Conservation (phyloP, 148 eudicot genomes). For the Diospyros kaki region DNA sequence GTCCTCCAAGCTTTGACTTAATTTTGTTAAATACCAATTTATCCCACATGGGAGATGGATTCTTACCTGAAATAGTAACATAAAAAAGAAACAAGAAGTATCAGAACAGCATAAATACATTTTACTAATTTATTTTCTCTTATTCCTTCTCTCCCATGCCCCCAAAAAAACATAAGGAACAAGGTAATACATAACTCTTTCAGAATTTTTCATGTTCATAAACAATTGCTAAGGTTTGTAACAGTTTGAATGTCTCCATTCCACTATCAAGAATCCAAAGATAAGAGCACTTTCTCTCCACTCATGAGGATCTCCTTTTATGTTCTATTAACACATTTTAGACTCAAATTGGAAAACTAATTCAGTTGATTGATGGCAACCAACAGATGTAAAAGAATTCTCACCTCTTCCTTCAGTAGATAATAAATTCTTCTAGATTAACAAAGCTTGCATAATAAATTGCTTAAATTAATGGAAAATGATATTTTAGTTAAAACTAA, state of each 20-base stretch:
- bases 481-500: not conserved
- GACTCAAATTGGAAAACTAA: not conserved
- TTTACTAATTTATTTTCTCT: not conserved
- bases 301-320: not conserved
- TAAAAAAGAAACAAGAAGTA: not conserved
- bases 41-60: slow-evolving; percentile 81
- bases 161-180: no score
- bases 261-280: not conserved
- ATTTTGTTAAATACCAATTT: slow-evolving; percentile 82
- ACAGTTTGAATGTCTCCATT: not conserved
- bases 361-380: not conserved
- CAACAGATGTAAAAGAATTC: not conserved
- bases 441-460: not conserved
- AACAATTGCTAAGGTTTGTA: no score
- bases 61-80: slow-evolving; percentile 46
- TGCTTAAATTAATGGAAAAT: not conserved
- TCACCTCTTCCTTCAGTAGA: not conserved
- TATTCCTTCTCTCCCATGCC: no score
- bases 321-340: not conserved
- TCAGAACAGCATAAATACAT: not conserved
- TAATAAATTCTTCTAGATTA: not conserved
- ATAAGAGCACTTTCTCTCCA: not conserved
- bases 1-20: slow-evolving; percentile 83
- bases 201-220: no score
- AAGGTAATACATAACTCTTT: no score